A percentile compares a stretch with the other conserved stretches of the same genome.
These are phyloP conservation scores for Wallacemonas collosoma DNA, from an alignment of 208 protist genomes.

Conservation along the genomic window DNA sequence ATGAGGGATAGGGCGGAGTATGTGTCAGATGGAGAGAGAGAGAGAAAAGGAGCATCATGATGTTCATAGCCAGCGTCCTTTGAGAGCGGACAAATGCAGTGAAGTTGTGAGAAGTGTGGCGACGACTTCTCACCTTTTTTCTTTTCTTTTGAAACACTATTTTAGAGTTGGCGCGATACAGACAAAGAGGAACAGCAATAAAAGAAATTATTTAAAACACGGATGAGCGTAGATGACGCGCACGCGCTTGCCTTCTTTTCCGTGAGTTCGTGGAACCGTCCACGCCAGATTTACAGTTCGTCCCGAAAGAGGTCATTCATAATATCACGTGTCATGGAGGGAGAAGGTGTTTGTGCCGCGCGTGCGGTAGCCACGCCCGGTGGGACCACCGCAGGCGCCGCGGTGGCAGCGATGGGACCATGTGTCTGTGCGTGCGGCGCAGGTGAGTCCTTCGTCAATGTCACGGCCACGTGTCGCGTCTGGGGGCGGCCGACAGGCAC, in stretches of 20 bases:
- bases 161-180: no score
- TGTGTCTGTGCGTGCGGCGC: no score
- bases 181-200: not conserved
- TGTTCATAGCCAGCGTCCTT: no score
- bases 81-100: no score
- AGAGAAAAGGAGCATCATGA: no score
- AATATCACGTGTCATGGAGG: constrained; percentile 7
- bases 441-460: not conserved
- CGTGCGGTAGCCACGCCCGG: not conserved
- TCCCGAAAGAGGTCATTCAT: constrained; percentile 15
- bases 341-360: not conserved
- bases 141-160: not conserved
- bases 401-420: no score
- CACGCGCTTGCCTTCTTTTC: no score
- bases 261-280: not conserved
- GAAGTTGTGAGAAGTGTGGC: no score
- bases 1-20: no score
- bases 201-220: not conserved
- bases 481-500: not conserved
- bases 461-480: not conserved
- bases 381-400: no score
- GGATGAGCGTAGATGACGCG: no score
- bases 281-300: constrained; percentile 1
- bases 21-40: no score
- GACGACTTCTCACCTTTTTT: not conserved